These are phyloP conservation scores for Cladosporium sp. DNA, from an alignment of 2,329 filamentous ascomycete genomes.

Conservation along the genomic window DNA sequence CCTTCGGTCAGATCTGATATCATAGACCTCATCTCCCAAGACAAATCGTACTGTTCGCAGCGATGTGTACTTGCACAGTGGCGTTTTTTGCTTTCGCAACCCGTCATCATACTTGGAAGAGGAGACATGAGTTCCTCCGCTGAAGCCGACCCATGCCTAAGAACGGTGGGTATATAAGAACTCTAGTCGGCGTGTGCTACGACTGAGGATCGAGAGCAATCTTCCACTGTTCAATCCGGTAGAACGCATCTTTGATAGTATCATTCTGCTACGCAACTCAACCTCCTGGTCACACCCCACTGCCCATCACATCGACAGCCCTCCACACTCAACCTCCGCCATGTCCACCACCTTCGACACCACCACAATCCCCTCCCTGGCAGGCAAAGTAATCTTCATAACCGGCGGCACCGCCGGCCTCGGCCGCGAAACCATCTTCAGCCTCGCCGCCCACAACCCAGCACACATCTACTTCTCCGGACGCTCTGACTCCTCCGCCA, in stretches of 20 bases:
- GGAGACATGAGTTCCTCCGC: background rate
- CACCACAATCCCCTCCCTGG: slow-evolving; percentile 44
- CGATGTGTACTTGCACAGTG: background rate
- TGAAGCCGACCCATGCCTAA: background rate
- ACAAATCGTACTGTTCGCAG: background rate
- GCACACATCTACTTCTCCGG: slow-evolving; percentile 57
- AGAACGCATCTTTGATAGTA: background rate
- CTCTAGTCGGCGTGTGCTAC: background rate
- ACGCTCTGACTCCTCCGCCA: slow-evolving; percentile 48
- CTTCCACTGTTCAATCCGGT: background rate
- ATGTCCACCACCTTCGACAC: slow-evolving; percentile 30
- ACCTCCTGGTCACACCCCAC: background rate
- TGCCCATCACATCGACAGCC: background rate
- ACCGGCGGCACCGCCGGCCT: slow-evolving; percentile 41
- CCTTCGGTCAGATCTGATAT: background rate
- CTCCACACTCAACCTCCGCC: background rate
- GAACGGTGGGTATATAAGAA: background rate
- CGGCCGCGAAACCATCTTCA: slow-evolving; percentile 44
- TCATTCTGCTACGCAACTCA: background rate
- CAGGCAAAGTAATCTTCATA: slow-evolving; percentile 46
- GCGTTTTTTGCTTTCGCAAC: background rate
- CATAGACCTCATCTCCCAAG: background rate
- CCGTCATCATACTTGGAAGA: background rate
- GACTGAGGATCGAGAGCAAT: background rate
- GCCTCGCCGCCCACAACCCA: slow-evolving; percentile 55